phyloP scores from a whole-genome alignment of 768 basidiomycete species.

The Lentinus brumalis region DNA sequence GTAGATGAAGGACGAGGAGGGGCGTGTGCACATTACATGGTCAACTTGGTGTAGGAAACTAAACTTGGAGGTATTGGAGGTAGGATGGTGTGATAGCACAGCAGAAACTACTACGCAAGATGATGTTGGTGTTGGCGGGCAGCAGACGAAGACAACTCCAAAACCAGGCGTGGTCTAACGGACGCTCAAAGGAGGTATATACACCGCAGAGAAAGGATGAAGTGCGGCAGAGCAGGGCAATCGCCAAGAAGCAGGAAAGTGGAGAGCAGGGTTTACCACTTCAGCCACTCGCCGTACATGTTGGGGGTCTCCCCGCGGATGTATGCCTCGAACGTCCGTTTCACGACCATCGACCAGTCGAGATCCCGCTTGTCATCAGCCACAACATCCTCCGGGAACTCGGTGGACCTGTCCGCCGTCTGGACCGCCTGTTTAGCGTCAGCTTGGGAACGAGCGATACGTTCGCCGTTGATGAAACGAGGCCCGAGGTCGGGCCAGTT shows the following conservation, averaged over 20 bases:
- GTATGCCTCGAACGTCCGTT: conserved; percentile 93
- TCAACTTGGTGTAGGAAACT: conserved; percentile 2
- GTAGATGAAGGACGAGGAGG: background rate
- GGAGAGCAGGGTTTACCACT: conserved; percentile 36
- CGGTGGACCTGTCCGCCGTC: conserved; percentile 16
- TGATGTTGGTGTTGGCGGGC: background rate
- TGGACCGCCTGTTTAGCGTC: conserved; percentile 29
- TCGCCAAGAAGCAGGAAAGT: background rate
- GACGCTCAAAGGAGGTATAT: conserved; percentile 14
- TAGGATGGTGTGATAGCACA: conserved; percentile 8
- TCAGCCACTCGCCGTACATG: conserved; percentile 87
- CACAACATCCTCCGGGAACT: conserved; percentile 43
- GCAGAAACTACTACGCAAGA: background rate
- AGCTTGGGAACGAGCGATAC: conserved; percentile 53
- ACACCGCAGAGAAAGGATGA: conserved; percentile 11
- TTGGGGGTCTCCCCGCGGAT: conserved; percentile 90
- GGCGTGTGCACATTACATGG: conserved; percentile 17
- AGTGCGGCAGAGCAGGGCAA: background rate
- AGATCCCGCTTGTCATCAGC: conserved; percentile 78
- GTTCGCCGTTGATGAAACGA: conserved; percentile 77
- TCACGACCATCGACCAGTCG: conserved; percentile 92
- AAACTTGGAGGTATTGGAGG: conserved; percentile 2
- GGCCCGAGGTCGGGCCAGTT: conserved; percentile 95
- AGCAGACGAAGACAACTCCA: background rate
- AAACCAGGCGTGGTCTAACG: background rate